A percentile compares a stretch with the other conserved stretches of the same genome.
Evolutionary conservation across 2,329 filamentous ascomycete genomes (phyloP).

Genomic region (Aureobasidium sp.): DNA sequence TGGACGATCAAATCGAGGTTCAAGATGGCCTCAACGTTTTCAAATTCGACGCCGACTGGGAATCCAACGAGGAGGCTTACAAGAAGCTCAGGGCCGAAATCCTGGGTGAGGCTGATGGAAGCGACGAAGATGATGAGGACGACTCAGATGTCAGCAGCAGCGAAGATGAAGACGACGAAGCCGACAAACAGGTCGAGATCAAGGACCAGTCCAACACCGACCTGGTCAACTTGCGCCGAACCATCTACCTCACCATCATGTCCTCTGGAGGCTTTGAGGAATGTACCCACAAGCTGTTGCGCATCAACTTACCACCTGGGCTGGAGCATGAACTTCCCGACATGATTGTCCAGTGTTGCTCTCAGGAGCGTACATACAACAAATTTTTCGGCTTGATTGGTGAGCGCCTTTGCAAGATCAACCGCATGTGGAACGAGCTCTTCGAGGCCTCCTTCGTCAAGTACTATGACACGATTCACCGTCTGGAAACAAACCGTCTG

Average conservation of each 20-base stretch:
- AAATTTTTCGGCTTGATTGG: slow-evolving; percentile 95
- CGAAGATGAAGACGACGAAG: slow-evolving; percentile 56
- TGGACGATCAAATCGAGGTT: slow-evolving; percentile 77
- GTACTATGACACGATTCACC: slow-evolving; percentile 96
- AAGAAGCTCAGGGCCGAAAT: slow-evolving; percentile 88
- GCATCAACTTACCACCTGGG: slow-evolving; percentile 73
- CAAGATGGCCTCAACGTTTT: slow-evolving; percentile 91
- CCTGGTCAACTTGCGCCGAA: slow-evolving; percentile 82
- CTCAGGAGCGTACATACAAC: slow-evolving; percentile 91
- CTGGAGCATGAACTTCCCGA: slow-evolving; percentile 84
- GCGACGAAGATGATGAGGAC: slow-evolving; percentile 57
- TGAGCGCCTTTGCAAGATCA: slow-evolving; percentile 91
- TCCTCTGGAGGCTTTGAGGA: slow-evolving; percentile 93
- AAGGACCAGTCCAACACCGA: slow-evolving; percentile 97
- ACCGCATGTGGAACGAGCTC: slow-evolving; percentile 85
- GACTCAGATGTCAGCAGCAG: slow-evolving; percentile 44
- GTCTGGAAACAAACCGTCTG: slow-evolving; percentile 89
- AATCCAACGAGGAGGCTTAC: slow-evolving; percentile 85
- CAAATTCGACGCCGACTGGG: slow-evolving; percentile 84
- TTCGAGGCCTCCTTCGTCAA: slow-evolving; percentile 85
- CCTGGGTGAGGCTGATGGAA: slow-evolving; percentile 69
- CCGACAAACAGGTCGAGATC: slow-evolving; percentile 81
- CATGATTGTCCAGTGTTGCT: slow-evolving; percentile 96
- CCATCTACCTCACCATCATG: slow-evolving; percentile 97
- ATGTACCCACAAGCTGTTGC: slow-evolving; percentile 91